Evolutionary conservation across 169 alveolate species (phyloP).

Genomic region (Hammondia hammondi): DNA sequence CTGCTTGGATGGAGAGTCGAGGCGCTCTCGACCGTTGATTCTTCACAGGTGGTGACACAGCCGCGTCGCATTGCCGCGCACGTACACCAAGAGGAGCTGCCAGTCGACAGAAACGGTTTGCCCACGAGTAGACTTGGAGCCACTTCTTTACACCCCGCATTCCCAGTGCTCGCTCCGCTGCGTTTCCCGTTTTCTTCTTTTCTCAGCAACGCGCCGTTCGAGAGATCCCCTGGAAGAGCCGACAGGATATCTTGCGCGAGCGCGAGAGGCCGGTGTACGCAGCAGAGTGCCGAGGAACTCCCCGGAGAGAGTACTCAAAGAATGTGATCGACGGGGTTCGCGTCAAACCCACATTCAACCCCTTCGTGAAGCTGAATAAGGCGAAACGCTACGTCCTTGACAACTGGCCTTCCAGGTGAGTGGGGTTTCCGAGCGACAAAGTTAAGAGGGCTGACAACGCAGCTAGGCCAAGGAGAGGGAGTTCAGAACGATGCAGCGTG

Average conservation of each 20-base stretch:
- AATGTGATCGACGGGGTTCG: conserved; percentile 85
- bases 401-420: conserved; percentile 89
- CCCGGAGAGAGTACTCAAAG: conserved; percentile 85
- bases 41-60: too few species aligned
- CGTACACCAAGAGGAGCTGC: too few species aligned
- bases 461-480: neutral
- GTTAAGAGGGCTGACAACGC: neutral
- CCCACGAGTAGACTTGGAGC: too few species aligned
- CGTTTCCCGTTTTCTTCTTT: neutral
- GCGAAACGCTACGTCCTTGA: conserved; percentile 85
- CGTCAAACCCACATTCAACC: conserved; percentile 86
- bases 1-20: too few species aligned
- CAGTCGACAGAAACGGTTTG: too few species aligned
- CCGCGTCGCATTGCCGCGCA: too few species aligned
- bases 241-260: conserved; percentile 7
- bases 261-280: conserved; percentile 19
- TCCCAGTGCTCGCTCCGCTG: too few species aligned
- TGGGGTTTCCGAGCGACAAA: too few species aligned
- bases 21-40: too few species aligned
- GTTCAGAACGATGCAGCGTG: neutral
- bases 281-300: conserved; percentile 78
- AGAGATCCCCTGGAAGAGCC: conserved; percentile 29
- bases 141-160: too few species aligned
- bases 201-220: conserved; percentile 44
- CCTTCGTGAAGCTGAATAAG: conserved; percentile 84